phyloP scores from a whole-genome alignment of 345 rosid species.

The Mallotus nudiflorus region DNA sequence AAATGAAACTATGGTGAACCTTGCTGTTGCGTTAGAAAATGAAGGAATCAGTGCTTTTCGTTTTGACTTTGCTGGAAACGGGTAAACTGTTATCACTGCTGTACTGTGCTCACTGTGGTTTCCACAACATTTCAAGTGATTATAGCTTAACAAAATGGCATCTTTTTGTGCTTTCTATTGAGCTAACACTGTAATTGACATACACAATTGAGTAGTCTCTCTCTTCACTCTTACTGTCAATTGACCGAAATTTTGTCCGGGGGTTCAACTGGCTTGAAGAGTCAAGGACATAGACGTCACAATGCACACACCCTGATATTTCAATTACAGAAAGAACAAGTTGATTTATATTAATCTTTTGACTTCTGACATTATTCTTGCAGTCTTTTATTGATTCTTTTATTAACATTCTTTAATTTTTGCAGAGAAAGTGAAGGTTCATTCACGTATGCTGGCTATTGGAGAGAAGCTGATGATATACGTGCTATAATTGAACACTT shows the following conservation, averaged over 20 bases:
- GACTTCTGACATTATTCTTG: not conserved
- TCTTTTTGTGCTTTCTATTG: not conserved
- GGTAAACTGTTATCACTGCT: conserved; percentile 18
- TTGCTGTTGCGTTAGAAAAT: conserved; percentile 25
- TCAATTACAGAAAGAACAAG: not conserved
- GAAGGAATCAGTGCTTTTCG: conserved; percentile 37
- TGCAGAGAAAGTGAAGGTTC: conserved; percentile 33
- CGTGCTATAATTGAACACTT: conserved; percentile 28
- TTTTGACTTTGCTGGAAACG: conserved; percentile 36
- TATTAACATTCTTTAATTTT: not conserved
- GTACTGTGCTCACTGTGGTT: not conserved
- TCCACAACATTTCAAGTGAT: too few species aligned
- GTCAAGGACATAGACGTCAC: not conserved
- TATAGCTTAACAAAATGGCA: not conserved
- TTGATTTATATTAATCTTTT: not conserved
- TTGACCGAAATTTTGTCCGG: not conserved
- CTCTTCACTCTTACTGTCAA: too few species aligned
- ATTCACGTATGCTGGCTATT: conserved; percentile 19
- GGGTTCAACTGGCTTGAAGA: too few species aligned
- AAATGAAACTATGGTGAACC: conserved; percentile 14
- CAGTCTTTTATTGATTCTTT: not conserved
- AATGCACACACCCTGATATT: not conserved
- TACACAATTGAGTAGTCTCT: not conserved
- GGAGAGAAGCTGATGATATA: conserved; percentile 31
- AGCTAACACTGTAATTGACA: too few species aligned